Evolutionary conservation across 352 stramenopile species (phyloP), one percentile per base, ranked within the genome.

Genomic region (Phytopythium montanum): DNA sequence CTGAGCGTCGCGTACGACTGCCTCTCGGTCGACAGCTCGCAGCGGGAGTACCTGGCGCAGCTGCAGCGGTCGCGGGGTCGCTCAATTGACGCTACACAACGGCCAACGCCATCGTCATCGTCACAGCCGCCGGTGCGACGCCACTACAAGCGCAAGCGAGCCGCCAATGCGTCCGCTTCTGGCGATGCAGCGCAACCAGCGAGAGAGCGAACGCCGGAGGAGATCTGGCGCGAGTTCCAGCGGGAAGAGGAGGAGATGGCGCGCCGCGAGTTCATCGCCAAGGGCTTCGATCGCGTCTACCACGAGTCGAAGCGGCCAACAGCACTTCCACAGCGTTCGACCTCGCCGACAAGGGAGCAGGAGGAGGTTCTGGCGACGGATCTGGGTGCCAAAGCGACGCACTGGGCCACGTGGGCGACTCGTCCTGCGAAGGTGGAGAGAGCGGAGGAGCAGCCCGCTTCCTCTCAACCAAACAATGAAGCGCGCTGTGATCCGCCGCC

Each of bases 1-100:
- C 58, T 94, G 31, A 88, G 81, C 50, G 68, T 81, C 33, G 82
- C 85, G 3, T 94, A 94, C 60, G 82, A 92, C 44, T 92, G 85
- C 65, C 67, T 94, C 3, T 61, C 70, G 8, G 60, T 88, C 38
- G 71, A 85, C 59, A 33, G 9, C 5, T 65, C 56, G 1, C 82
- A 90, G 61, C 66, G 70, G n/a, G 68, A 60, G 36, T 92, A 94
- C 69, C 38, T 89, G 13, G 54, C 58, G 46, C 62, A 66, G 34
- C 44, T 88, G 29, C 45, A 55, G 25, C 33, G 46, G n/a, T 41
- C 31, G 18, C n/a, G 50, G 29, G 33, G 18, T 18, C 25, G 64
- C n/a, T 12, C 52, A 10, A 18, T 54, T 46, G 29, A 45, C 42
- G 28, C 52, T 33, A 13, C 54, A 3, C n/a, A n/a, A n/a, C n/a